phyloP scores from a whole-genome alignment of 768 basidiomycete species.

The Glaciozyma martinii region DNA sequence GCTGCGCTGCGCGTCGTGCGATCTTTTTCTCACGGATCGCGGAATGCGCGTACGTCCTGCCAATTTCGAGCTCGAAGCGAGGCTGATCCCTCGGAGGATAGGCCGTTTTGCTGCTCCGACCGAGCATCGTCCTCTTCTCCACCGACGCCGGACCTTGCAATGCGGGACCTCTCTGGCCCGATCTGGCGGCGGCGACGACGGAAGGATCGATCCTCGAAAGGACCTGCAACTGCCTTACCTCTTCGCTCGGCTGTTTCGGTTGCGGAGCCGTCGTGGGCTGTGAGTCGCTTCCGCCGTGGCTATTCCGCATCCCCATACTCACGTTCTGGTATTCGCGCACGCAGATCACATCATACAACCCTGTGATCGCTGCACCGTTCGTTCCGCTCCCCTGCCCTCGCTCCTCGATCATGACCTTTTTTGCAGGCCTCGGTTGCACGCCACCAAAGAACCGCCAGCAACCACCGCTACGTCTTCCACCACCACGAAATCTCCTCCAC shows the following conservation, averaged over 20 bases:
- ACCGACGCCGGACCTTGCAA: constrained; percentile 71
- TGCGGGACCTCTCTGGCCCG: constrained; percentile 23
- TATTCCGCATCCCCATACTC: constrained; percentile 5
- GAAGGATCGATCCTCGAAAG: constrained; percentile 39
- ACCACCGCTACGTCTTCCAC: constrained; percentile 81
- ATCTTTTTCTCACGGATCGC: constrained; percentile 66
- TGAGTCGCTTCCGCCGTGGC: constrained; percentile 24
- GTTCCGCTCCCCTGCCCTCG: background rate
- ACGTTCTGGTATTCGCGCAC: constrained; percentile 1
- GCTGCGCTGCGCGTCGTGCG: constrained; percentile 65
- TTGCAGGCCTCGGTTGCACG: constrained; percentile 38
- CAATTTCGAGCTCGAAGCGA: background rate
- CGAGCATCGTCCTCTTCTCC: constrained; percentile 70
- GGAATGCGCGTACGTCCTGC: constrained; percentile 60
- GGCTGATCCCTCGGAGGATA: constrained; percentile 35
- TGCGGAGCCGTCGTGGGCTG: constrained; percentile 68
- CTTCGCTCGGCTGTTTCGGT: constrained; percentile 67
- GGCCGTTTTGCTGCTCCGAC: constrained; percentile 75
- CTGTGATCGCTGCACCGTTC: constrained; percentile 59
- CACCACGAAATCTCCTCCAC: constrained; percentile 28
- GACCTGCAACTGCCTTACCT: constrained; percentile 78
- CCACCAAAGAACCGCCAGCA: constrained; percentile 57
- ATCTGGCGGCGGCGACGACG: constrained; percentile 19
- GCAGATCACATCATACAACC: constrained; percentile 35
- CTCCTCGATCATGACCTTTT: background rate